A percentile compares a stretch with the other conserved stretches of the same genome.
phyloP scores from a whole-genome alignment of 306 rosid species.

The Ochetophila trinervis region DNA sequence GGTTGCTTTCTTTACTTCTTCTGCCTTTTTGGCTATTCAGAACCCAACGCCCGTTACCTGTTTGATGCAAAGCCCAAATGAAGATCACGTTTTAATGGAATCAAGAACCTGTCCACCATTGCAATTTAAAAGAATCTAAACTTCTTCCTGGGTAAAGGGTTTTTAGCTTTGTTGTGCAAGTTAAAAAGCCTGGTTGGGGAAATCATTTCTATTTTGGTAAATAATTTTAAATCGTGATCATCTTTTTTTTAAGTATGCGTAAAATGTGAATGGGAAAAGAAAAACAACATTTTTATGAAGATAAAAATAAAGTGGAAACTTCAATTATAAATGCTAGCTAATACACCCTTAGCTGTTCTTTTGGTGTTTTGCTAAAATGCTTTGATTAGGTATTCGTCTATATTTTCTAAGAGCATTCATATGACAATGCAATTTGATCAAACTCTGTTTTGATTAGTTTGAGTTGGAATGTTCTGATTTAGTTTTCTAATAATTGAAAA shows the following conservation, averaged over 20 bases:
- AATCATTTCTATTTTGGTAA: background rate
- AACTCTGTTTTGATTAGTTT: background rate
- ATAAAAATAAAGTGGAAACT: background rate
- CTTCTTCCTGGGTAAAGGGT: background rate
- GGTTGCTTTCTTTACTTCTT: background rate
- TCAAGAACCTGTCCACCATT: too few species aligned
- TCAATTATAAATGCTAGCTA: background rate
- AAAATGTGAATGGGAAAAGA: background rate
- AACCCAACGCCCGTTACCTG: slow-evolving; percentile 10
- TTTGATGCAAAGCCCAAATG: slow-evolving; percentile 4
- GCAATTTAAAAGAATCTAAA: background rate
- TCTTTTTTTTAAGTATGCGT: background rate
- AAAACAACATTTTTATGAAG: too few species aligned
- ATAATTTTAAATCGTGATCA: background rate
- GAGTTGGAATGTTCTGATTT: background rate
- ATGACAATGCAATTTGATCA: background rate
- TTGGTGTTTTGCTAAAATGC: background rate
- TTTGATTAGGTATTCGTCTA: background rate
- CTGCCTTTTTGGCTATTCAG: background rate
- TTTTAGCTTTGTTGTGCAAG: background rate
- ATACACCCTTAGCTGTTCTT: background rate
- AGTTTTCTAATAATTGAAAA: background rate
- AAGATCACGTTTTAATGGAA: slow-evolving; percentile 2
- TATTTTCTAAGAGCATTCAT: background rate
- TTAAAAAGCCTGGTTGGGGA: background rate